Percentiles rank a stretch among this genome's conserved stretches.
Conservation (phyloP, 2,329 filamentous ascomycete genomes). For the Aaosphaeria pasadenensis region DNA sequence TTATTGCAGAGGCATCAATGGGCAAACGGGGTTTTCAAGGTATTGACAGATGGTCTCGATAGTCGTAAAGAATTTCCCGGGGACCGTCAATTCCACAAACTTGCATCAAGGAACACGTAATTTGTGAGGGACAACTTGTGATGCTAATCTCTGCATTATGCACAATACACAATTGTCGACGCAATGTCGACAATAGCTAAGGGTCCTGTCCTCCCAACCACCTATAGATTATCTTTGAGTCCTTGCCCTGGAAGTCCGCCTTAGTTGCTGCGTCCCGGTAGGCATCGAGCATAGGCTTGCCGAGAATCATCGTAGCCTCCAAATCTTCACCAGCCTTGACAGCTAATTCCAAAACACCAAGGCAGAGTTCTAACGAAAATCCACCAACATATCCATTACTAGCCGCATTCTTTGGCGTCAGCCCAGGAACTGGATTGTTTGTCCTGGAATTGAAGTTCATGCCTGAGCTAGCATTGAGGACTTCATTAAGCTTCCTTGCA, state of each 20-base stretch:
- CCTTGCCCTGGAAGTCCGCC: slow-evolving; percentile 46
- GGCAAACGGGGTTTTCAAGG: too few relatives aligned
- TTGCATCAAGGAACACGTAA: too few relatives aligned
- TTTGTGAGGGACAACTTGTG: too few relatives aligned
- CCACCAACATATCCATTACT: slow-evolving; percentile 47
- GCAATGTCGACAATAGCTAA: too few relatives aligned
- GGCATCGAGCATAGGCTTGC: background rate
- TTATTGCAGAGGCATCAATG: too few relatives aligned
- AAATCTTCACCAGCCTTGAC: slow-evolving; percentile 26
- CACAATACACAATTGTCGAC: too few relatives aligned
- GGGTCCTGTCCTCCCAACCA: slow-evolving; percentile 47
- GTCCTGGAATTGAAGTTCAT: slow-evolving; percentile 38
- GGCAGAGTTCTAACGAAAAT: slow-evolving; percentile 55
- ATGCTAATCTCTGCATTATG: too few relatives aligned
- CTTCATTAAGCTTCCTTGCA: slow-evolving; percentile 44
- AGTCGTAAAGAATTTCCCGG: too few relatives aligned
- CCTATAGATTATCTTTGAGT: slow-evolving; percentile 51
- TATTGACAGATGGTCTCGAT: too few relatives aligned
- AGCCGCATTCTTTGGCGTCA: slow-evolving; percentile 41
- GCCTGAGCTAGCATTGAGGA: slow-evolving; percentile 46
- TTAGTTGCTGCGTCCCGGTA: slow-evolving; percentile 43
- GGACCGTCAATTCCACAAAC: too few relatives aligned
- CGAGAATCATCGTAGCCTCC: background rate
- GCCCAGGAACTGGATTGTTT: slow-evolving; percentile 42
- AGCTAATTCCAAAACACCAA: slow-evolving; percentile 54